Base-by-base conservation (phyloP, 2,329 filamentous ascomycete genomes). In the Sphaerulina vaccinii region DNA sequence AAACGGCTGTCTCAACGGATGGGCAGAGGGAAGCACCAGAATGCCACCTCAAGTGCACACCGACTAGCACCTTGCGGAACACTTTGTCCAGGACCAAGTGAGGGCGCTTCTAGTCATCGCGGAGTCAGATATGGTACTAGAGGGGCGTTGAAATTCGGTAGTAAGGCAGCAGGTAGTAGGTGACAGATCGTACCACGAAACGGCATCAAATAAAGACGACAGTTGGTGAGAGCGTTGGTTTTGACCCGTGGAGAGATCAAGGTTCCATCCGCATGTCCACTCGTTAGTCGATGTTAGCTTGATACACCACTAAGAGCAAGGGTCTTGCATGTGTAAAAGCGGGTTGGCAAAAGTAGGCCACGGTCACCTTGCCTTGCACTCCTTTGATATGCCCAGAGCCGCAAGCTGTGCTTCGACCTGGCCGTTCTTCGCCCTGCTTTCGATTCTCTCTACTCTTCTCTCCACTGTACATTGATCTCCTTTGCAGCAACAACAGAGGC, bases 401-500 rank as follows among this genome's bases (percentile, higher is more conserved):
- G 45, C 35, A 39, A 39, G 45, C 45, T 48, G 44, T 32, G 44
- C 44, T 47, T 11, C 35, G 35, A 37, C 35, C 35, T 37, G 35
- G 35, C 36, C 22, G 35, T 35, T 36, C 27, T 21, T 36, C 44
- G 32, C 33, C 33, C 35, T 47, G 29, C 41, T 44, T 37, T 19
- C 27, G 3, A 1, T 37, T 39, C 37, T 39, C 43, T 7, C 24
- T 24, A 15, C 37, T 11, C 21, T 22, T 11, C 33, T 21, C 19
- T 24, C 38, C 27, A 18, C 33, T 22, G 36, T 33, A 39, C 36
- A 29, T 40, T 48, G 22, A 39, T 29, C 44, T 32, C 43, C 32
- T 39, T 22, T 21, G 16, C 22, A 41, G 32, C 50, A 49, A 46
- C 45, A 52, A 51, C 51, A 49, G 18, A 33, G 37, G 42, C 49